Evolutionary conservation across 1,284 basidiomycete genomes (phyloP).

Genomic region (Fomitopsis schrenkii): DNA sequence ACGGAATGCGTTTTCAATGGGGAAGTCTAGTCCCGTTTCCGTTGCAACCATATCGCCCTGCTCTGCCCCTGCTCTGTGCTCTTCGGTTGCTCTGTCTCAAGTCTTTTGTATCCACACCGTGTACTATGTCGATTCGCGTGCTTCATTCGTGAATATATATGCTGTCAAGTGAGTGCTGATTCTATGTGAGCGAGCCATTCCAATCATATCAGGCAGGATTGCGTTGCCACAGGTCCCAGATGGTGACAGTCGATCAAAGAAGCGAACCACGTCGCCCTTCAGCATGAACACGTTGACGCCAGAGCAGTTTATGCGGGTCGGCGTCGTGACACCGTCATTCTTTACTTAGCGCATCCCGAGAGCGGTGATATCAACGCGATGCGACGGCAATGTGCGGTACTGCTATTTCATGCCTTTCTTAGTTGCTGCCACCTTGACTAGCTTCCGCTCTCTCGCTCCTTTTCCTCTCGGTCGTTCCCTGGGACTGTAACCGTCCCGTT

Average conservation of each 20-base stretch:
- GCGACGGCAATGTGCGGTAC: too few relatives aligned
- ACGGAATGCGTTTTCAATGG: constrained; percentile 47
- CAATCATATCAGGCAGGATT: too few relatives aligned
- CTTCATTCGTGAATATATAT: neutral
- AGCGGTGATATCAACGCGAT: too few relatives aligned
- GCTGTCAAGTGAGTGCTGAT: neutral
- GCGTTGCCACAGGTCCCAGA: too few relatives aligned
- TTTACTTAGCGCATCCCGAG: too few relatives aligned
- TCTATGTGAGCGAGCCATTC: neutral
- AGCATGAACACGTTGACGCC: too few relatives aligned
- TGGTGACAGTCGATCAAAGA: too few relatives aligned
- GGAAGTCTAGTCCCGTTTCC: constrained; percentile 30
- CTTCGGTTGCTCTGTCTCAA: neutral
- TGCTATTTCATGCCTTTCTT: neutral
- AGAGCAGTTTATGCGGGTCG: too few relatives aligned
- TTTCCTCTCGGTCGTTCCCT: neutral
- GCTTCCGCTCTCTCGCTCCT: neutral
- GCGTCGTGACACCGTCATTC: too few relatives aligned
- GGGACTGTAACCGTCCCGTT: neutral
- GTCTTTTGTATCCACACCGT: neutral
- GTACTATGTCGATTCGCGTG: neutral
- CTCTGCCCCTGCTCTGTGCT: neutral
- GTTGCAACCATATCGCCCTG: neutral
- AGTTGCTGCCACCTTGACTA: neutral
- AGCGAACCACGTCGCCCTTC: too few relatives aligned